Base-by-base conservation (phyloP, 1,284 basidiomycete genomes). In the Ceratobasidium sp. region DNA sequence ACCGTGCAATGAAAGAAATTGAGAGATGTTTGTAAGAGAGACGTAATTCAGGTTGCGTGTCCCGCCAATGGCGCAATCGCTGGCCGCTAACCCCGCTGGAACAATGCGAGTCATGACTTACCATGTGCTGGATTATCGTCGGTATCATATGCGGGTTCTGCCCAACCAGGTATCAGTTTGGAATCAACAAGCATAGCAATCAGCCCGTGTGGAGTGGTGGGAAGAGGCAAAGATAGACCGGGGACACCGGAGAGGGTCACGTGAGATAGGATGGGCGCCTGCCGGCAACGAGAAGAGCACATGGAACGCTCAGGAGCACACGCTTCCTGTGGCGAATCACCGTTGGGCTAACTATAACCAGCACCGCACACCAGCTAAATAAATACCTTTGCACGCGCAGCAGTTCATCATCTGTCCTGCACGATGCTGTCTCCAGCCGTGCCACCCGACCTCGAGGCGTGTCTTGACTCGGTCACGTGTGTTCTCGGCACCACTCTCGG, bases 381-480 rank as follows among this genome's bases (percentile, higher is more conserved):
- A 43, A 28, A 13, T 35, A 18, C 35, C 35, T 38, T 38, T 38
- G 7, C 26, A 30, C 43, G 26, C 23, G 43, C 9, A 32, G 9
- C 38, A 21, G 16, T 6, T 30, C 30, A 13, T 26, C 30, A 16
- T 35, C 11, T 38, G 57, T 23, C 23, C 26, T 46, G 23, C 30
- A 44, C 58, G 35, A 61, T 61, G 58, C 58, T 61, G 35, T 44
- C 58, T 14, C 50, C 23, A 54, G 50, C 21, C 43, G 23, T 61
- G 55, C 67, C 67, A 55, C 67, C 67, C 67, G 67, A 71, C 46
- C 41, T 59, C 55, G 67, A 58, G 67, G 54, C 55, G 55, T 71
- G 67, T 57, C 55, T 71, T 30, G 67, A 50, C 67, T 71, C 69
- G 57, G 46, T 49, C 14, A 61, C 69, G n/a, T 71, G 69, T 52